Evolutionary conservation across 2,329 filamentous ascomycete species (phyloP), one percentile per base, ranked within the genome.

Genomic region (Pestalotiopsis sp.): DNA sequence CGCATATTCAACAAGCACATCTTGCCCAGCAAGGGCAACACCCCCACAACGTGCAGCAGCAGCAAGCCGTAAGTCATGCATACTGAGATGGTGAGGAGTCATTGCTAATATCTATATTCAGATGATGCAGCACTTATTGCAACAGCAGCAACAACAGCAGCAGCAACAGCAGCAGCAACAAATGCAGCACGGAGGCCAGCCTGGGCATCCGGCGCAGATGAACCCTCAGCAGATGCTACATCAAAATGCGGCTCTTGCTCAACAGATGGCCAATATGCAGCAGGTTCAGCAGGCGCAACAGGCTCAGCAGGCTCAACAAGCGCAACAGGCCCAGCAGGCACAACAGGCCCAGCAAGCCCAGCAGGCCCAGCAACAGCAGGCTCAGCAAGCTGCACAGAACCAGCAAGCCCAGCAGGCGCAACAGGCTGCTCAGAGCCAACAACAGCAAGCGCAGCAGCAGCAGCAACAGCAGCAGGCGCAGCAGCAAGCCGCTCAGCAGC

Each of bases 91-190:
- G 17, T 13, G 31, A 9, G 25, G 7, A 20, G 14, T 11, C 25
- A 36, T 38, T 23, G 23, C 41, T 58, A 31, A 39, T 59, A 27
- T 7, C 12, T 13, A 12, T 9, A 9, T 39, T 23, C n/a, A 76
- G 62, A 74, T 78, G 66, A 69, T 82, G 66, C 81, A 83, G 67
- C 80, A 80, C 58, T 62, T 68, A n/a, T 69, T 70, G 13, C 79
- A 80, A 41, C 79, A 81, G 63, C 75, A 76, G 63, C 76, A 78
- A 49, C 82, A 83, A 67, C 82, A 83, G 13, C 79, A 80, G 49
- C 82, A 83, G 67, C 82, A 83, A 12, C 79, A 80, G 67, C 76
- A 77, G 68, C 80, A 82, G 71, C 81, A 81, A 66, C 80, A 82
- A 69, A 82, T 83, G 72, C 79, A 81, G 67, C 80, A 81, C 58